These are phyloP conservation scores for Suhomyces taliae DNA, from an alignment of 1,139 yeast genomes.

Conservation along the genomic window DNA sequence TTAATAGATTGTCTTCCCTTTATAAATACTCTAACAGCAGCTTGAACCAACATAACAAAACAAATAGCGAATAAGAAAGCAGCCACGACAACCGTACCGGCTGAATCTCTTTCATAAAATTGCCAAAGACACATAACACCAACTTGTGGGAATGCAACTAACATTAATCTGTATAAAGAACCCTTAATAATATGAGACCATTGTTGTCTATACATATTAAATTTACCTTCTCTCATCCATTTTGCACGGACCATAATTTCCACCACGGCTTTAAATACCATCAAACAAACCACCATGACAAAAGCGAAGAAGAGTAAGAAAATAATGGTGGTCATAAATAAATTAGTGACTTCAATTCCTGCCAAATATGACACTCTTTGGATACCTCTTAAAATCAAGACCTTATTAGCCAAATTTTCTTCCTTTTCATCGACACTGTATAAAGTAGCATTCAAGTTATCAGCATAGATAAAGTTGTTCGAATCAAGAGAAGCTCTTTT, in stretches of 20 bases:
- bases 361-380: conserved; percentile 88
- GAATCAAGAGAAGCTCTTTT: conserved; percentile 38
- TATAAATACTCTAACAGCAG: conserved; percentile 66
- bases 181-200: conserved; percentile 87
- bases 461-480: conserved; percentile 48
- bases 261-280: conserved; percentile 69
- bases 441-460: conserved; percentile 48
- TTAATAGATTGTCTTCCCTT: conserved; percentile 72
- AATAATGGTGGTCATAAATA: conserved; percentile 84
- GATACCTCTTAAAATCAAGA: conserved; percentile 83
- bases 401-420: conserved; percentile 53
- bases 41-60: conserved; percentile 64
- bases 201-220: conserved; percentile 74
- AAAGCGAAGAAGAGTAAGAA: conserved; percentile 81
- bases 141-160: conserved; percentile 84
- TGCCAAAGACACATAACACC: conserved; percentile 87
- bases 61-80: conserved; percentile 61
- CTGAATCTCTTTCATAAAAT: conserved; percentile 77
- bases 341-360: conserved; percentile 77
- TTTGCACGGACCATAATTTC: conserved; percentile 68
- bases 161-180: conserved; percentile 74
- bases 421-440: conserved; percentile 77
- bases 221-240: conserved; percentile 62
- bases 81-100: conserved; percentile 80
- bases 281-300: conserved; percentile 62